Evolutionary conservation across 116 monocot genomes (phyloP).

Genomic region (Zostera marina): DNA sequence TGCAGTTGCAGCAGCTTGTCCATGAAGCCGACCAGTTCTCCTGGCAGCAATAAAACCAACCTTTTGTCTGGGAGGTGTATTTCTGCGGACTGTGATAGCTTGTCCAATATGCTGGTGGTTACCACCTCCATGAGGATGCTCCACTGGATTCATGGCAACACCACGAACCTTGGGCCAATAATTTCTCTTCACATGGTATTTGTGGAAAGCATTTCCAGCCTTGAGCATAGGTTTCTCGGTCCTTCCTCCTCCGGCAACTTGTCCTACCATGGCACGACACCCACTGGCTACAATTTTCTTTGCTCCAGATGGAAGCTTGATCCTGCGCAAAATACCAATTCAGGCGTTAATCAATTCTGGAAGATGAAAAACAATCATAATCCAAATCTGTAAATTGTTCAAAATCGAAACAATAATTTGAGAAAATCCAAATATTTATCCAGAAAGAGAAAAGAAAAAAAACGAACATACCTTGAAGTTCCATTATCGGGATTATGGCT

Average conservation of each 20-base stretch:
- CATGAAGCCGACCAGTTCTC: slow-evolving; percentile 50
- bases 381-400: too few species aligned
- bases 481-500: slow-evolving; percentile 58
- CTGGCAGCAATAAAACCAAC: slow-evolving; percentile 66
- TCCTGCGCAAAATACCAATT: slow-evolving; percentile 14
- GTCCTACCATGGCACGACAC: slow-evolving; percentile 49
- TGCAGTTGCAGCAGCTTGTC: slow-evolving; percentile 52
- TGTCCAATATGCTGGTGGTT: slow-evolving; percentile 66
- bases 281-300: slow-evolving; percentile 55
- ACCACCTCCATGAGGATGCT: slow-evolving; percentile 65
- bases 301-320: slow-evolving; percentile 59
- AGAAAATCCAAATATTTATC: not conserved
- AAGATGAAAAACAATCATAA: too few species aligned
- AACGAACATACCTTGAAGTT: slow-evolving; percentile 26
- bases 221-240: slow-evolving; percentile 51
- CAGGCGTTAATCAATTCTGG: too few species aligned
- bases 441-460: too few species aligned
- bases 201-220: slow-evolving; percentile 52
- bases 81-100: slow-evolving; percentile 44
- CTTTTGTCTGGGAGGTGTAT: slow-evolving; percentile 60
- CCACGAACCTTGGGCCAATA: slow-evolving; percentile 67
- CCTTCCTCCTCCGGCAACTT: slow-evolving; percentile 50
- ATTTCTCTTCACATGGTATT: slow-evolving; percentile 56
- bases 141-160: slow-evolving; percentile 69
- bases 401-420: not conserved